Evolutionary conservation across 2,329 filamentous ascomycete species (phyloP).

Genomic region (Camillea tinctor): DNA sequence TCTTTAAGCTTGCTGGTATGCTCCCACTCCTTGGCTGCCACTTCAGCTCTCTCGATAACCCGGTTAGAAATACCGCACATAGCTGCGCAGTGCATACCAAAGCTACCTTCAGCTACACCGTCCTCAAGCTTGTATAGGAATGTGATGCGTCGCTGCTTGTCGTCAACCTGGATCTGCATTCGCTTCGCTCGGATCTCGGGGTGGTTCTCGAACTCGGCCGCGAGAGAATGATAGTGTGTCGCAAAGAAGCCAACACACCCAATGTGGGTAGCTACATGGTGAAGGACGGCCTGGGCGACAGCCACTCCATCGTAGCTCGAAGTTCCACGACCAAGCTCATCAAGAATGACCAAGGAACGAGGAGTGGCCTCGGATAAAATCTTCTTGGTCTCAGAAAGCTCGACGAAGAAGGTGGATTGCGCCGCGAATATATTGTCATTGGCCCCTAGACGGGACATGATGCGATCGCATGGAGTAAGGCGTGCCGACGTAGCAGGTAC

Average conservation of each 20-base stretch:
- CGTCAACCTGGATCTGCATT: slow-evolving; percentile 95
- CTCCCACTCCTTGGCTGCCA: slow-evolving; percentile 89
- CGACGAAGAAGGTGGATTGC: slow-evolving; percentile 97
- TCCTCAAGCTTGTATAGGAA: slow-evolving; percentile 94
- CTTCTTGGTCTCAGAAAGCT: slow-evolving; percentile 96
- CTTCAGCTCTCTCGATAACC: slow-evolving; percentile 83
- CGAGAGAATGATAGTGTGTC: slow-evolving; percentile 94
- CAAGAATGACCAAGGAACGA: slow-evolving; percentile 91
- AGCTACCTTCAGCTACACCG: slow-evolving; percentile 92
- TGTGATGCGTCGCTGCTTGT: slow-evolving; percentile 79
- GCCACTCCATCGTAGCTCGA: slow-evolving; percentile 95
- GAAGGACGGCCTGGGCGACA: slow-evolving; percentile 94
- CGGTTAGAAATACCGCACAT: slow-evolving; percentile 92
- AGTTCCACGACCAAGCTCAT: slow-evolving; percentile 92
- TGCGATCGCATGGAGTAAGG: slow-evolving; percentile 89
- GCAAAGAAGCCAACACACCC: slow-evolving; percentile 96
- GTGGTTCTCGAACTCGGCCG: slow-evolving; percentile 84
- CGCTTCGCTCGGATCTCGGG: slow-evolving; percentile 83
- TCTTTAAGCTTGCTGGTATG: slow-evolving; percentile 90
- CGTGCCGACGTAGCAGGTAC: slow-evolving; percentile 79
- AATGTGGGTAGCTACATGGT: slow-evolving; percentile 90
- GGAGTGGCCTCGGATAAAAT: slow-evolving; percentile 93
- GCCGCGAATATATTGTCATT: slow-evolving; percentile 99
- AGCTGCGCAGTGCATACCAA: slow-evolving; percentile 97
- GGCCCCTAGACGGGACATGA: slow-evolving; percentile 96